Evolutionary conservation across 345 rosid genomes (phyloP).

Genomic region (Euphorbia peplus): DNA sequence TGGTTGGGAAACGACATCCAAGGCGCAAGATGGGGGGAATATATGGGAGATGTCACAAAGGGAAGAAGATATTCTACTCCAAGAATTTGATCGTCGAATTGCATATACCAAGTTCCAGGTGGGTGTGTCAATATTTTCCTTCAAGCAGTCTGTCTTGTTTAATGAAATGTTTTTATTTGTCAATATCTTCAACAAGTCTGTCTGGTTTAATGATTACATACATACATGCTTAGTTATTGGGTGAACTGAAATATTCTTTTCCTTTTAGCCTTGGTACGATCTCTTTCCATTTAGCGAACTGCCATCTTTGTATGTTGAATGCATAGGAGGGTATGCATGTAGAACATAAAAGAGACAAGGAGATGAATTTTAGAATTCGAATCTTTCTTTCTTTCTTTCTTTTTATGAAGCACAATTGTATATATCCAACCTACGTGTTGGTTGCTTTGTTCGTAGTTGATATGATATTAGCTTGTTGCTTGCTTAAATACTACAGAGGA

Average conservation of each 20-base stretch:
- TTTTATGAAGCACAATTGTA: background rate
- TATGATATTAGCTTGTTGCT: too few relatives aligned
- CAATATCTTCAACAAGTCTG: too few relatives aligned
- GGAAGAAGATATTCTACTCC: constrained; percentile 91
- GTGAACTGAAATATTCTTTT: too few relatives aligned
- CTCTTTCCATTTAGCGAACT: background rate
- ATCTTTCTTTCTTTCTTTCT: too few relatives aligned
- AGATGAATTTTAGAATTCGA: too few relatives aligned
- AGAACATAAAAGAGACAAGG: too few relatives aligned
- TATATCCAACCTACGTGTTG: background rate
- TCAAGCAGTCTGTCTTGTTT: background rate
- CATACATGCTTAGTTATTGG: too few relatives aligned
- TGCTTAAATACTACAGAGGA: background rate
- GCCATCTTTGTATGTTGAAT: background rate
- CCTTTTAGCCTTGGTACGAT: background rate
- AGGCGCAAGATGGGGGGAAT: constrained; percentile 78
- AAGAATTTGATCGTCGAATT: constrained; percentile 86
- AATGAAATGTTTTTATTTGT: background rate
- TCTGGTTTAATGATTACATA: too few relatives aligned
- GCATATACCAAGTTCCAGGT: constrained; percentile 95
- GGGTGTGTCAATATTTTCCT: too few relatives aligned
- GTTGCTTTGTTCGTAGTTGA: background rate
- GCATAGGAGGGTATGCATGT: background rate
- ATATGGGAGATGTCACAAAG: constrained; percentile 98
- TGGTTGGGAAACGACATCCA: constrained; percentile 93